These are phyloP conservation scores for Aureobasidium zeae DNA, from an alignment of 2,329 filamentous ascomycete species.

Conservation along the genomic window DNA sequence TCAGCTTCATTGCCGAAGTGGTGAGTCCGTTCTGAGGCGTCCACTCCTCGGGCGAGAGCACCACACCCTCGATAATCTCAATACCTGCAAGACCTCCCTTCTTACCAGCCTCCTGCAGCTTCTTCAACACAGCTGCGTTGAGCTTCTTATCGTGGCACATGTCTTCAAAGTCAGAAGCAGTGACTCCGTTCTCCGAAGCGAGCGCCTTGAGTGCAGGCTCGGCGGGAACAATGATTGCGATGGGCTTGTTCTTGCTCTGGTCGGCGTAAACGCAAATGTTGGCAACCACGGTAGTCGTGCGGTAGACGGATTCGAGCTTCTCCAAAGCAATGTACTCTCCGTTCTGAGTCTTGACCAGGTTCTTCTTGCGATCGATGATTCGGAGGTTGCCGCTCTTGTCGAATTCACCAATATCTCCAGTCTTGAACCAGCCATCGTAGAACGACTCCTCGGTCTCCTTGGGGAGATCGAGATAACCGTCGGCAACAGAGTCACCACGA, in stretches of 20 bases:
- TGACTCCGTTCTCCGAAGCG: constrained; percentile 49
- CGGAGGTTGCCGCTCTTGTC: constrained; percentile 67
- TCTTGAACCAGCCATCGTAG: constrained; percentile 91
- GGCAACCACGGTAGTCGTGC: constrained; percentile 64
- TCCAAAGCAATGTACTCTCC: constrained; percentile 97
- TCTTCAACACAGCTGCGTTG: constrained; percentile 55
- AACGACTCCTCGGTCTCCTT: constrained; percentile 72
- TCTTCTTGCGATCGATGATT: constrained; percentile 96
- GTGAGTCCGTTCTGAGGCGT: constrained; percentile 61
- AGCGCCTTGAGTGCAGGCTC: constrained; percentile 49
- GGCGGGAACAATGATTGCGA: constrained; percentile 66
- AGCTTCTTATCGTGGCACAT: constrained; percentile 61
- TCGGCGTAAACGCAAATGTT: constrained; percentile 87
- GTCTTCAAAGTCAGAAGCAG: constrained; percentile 54
- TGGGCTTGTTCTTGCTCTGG: constrained; percentile 61
- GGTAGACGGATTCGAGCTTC: constrained; percentile 87
- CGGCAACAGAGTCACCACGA: constrained; percentile 64
- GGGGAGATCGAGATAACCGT: constrained; percentile 74
- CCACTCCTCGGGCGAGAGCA: constrained; percentile 80
- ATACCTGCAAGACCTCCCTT: constrained; percentile 59
- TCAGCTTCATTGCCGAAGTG: constrained; percentile 46
- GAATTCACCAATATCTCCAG: constrained; percentile 89
- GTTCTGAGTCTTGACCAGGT: constrained; percentile 88
- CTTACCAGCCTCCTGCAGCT: constrained; percentile 56
- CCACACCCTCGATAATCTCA: constrained; percentile 67